A percentile compares a stretch with the other conserved stretches of the same genome.
These are phyloP conservation scores for Vanrija pseudolonga DNA, from an alignment of 1,284 basidiomycete species.

Conservation along the genomic window DNA sequence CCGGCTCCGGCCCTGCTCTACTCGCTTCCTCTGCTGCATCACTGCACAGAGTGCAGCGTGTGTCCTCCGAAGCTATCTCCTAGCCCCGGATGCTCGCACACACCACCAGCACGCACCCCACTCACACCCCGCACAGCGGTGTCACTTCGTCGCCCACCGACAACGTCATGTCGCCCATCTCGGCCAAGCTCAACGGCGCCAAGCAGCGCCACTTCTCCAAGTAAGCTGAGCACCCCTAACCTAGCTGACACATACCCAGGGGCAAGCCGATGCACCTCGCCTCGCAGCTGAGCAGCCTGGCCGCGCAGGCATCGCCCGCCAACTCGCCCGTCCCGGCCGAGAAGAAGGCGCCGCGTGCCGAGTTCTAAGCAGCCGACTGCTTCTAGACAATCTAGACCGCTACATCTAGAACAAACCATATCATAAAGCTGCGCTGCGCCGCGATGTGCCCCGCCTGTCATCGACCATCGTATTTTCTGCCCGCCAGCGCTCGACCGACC, in stretches of 20 bases:
- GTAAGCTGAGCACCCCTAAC: conserved; percentile 54
- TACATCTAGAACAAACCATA: too few relatives aligned
- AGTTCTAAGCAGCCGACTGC: background rate
- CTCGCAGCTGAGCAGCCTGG: conserved; percentile 40
- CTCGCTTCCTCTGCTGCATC: too few relatives aligned
- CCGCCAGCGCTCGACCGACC: too few relatives aligned
- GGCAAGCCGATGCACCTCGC: conserved; percentile 37
- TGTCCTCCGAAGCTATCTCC: too few relatives aligned
- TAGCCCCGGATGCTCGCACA: background rate
- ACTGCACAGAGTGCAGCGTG: too few relatives aligned
- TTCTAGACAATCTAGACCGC: too few relatives aligned
- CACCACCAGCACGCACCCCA: background rate
- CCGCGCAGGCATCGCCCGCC: conserved; percentile 13
- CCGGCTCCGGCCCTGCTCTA: too few relatives aligned
- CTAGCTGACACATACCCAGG: conserved; percentile 12
- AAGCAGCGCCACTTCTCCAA: conserved; percentile 88
- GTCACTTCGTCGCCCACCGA: conserved; percentile 83
- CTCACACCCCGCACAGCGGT: conserved; percentile 10
- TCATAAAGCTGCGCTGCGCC: too few relatives aligned
- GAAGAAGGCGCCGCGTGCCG: conserved; percentile 6
- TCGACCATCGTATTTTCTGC: too few relatives aligned
- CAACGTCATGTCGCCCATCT: conserved; percentile 81
- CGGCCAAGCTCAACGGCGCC: conserved; percentile 78
- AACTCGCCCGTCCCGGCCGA: conserved; percentile 7
- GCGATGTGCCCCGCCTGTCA: too few relatives aligned